Evolutionary conservation across 768 basidiomycete genomes (phyloP), one percentile per base, ranked within the genome.

Genomic region (Tricholoma sp.): DNA sequence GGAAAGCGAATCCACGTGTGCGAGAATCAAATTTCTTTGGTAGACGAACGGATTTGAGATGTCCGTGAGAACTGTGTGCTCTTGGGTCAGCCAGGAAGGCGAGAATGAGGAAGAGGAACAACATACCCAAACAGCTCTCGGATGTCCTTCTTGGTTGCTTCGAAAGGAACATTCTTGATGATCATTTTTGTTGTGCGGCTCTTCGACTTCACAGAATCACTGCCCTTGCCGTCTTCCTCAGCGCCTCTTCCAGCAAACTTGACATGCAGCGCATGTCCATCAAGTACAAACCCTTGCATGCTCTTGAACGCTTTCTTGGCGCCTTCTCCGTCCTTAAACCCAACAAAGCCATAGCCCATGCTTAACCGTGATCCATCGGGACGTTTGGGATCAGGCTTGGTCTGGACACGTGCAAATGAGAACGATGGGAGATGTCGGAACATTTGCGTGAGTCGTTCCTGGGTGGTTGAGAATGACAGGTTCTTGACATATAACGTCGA

Each of bases 161-260:
- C 97, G 75, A 99, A 99, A 39, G 97, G 94, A 53, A 98, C 81
- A 65, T 99, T 99, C 83, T 98, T 98, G 62, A 98, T 93, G 51
- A 98, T 85, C 80, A 98, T 86, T 83, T 98, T 98, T 60, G 94
- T 90, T 59, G 89, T 88, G 57, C 80, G 80, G 50, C 79, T 82
- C 73, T 82, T 86, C 31, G 74, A 70, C 8, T 61, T 73, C 24
- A 66, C 71, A 32, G 66, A 75, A 13, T 63, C 68, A 44, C 72
- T 74, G 50, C 62, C 68, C 59, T 71, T 72, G 37, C 64, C 68
- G 45, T 65, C 63, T 6, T 68, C 75, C 50, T 82, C 84, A 34
- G 83, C 84, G 0, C 92, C 93, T 6, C 94, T 80, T 17, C 91
- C 90, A 2, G 96, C 92, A 56, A 94, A 95, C 68, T 85, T 88